Percentiles rank a stretch among this genome's conserved stretches.
Evolutionary conservation across 129 eudicot species (phyloP).

Genomic region (Cynara cardunculus): DNA sequence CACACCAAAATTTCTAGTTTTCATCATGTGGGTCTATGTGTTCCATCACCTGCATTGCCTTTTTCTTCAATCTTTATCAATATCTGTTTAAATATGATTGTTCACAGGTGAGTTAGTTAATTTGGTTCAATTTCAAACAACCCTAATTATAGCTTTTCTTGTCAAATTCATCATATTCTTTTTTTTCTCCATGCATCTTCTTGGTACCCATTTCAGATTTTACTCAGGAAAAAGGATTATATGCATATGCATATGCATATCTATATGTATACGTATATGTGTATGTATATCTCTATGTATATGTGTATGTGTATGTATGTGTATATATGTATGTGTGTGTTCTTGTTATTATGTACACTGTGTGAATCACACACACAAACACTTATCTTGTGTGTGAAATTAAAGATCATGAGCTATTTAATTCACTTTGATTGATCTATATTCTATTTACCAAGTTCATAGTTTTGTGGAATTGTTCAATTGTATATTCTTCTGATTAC

Average conservation of each 20-base stretch:
- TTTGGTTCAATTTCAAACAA: constrained; percentile 4
- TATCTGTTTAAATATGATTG: constrained; percentile 8
- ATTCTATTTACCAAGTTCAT: too few species aligned
- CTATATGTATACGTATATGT: not conserved
- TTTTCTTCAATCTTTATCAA: constrained; percentile 13
- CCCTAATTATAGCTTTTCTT: not conserved
- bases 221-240: not conserved
- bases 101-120: constrained; percentile 14
- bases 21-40: constrained; percentile 13
- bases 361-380: not conserved
- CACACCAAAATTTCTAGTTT: constrained; percentile 1
- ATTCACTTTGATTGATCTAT: not conserved
- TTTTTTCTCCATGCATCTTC: not conserved
- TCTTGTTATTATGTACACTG: not conserved
- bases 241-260: too few species aligned
- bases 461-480: not conserved
- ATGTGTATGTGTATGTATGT: not conserved
- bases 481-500: not conserved
- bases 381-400: not conserved
- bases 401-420: too few species aligned
- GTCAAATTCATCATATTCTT: not conserved
- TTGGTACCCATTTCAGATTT: not conserved
- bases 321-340: too few species aligned
- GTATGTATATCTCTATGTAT: too few species aligned
- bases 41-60: not conserved